Percentiles rank a stretch among this genome's conserved stretches.
Evolutionary conservation across 2,329 filamentous ascomycete species (phyloP).

Genomic region (Dactylonectria estremocensis): DNA sequence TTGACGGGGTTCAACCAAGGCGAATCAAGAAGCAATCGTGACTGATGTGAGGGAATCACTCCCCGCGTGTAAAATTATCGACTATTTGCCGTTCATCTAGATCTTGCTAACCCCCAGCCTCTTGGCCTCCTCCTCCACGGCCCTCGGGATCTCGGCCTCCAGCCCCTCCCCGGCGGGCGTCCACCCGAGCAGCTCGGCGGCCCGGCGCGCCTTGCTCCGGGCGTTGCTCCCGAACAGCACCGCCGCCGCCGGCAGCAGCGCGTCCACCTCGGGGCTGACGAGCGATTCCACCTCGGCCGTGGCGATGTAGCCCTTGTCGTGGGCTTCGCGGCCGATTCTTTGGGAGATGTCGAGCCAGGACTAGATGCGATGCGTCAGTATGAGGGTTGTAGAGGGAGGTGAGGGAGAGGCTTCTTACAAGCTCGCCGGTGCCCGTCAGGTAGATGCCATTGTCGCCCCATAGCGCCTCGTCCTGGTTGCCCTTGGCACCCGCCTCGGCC

Average conservation of each 20-base stretch:
- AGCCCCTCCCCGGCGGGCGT: conserved; percentile 64
- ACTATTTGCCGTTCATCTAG: too few relatives aligned
- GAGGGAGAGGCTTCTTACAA: conserved; percentile 39
- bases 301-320: conserved; percentile 44
- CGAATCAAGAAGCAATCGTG: too few relatives aligned
- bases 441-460: conserved; percentile 60
- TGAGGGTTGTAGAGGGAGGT: background rate
- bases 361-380: conserved; percentile 27
- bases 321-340: conserved; percentile 47
- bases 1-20: too few relatives aligned
- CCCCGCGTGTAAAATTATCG: background rate
- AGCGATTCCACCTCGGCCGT: conserved; percentile 48
- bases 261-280: conserved; percentile 60
- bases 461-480: conserved; percentile 38
- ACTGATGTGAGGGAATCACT: background rate
- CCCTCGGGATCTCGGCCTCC: conserved; percentile 57
- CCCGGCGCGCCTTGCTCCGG: conserved; percentile 65
- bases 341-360: conserved; percentile 52
- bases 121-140: conserved; percentile 45
- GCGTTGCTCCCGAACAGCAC: conserved; percentile 73
- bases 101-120: conserved; percentile 10
- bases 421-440: conserved; percentile 49
- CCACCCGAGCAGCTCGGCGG: conserved; percentile 69
- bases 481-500: conserved; percentile 49
- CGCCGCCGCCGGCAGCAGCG: conserved; percentile 60